Base-by-base conservation (phyloP, 2,329 filamentous ascomycete genomes). In the Penicillium nordicum region DNA sequence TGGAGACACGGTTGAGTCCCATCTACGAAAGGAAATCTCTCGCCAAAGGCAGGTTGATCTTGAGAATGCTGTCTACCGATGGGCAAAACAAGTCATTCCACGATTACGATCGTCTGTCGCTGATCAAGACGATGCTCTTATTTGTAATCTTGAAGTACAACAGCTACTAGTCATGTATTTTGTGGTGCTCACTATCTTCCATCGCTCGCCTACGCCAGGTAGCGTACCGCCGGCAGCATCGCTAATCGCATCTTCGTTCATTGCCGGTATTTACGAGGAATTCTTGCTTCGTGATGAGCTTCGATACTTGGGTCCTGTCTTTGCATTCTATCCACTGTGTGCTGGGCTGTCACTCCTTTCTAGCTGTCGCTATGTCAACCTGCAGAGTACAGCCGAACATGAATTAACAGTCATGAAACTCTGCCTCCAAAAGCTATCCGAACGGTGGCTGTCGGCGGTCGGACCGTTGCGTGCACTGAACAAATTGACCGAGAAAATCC, bases 201-300 rank as follows among this genome's bases (percentile, higher is more conserved):
- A 77, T 57, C 69, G 73, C 25, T 68, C 72, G 1, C 60, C 66
- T n/a, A 64, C 63, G 1, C 64, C 64, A 29, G 50, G 69, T 66
- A 63, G 67, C 30, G 63, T 68, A 3, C 74, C 72, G 0, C 73
- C 72, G 0, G 69, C 72, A 9, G 71, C 70, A 5, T 74, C 74
- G 1, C 58, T 78, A 0, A 62, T 78, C 0, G 74, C 75, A 8
- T 74, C 75, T 0, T 77, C 74, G 0, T 77, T 73, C 46, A 67
- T 77, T 25, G 74, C 72, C 0, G 74, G 75, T 0, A 74, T 78
- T 2, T 76, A 74, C 29, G 74, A 76, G 50, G 72, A 75, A 41
- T 74, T 78, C 44, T 69, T 78, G 23, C 69, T 74, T 23, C 65
- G 72, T 0, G 74, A 76, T 49, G 74, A 78, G 46, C 67, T 77